Conservation (phyloP, 768 basidiomycete species). For the Scleroderma citrinum region DNA sequence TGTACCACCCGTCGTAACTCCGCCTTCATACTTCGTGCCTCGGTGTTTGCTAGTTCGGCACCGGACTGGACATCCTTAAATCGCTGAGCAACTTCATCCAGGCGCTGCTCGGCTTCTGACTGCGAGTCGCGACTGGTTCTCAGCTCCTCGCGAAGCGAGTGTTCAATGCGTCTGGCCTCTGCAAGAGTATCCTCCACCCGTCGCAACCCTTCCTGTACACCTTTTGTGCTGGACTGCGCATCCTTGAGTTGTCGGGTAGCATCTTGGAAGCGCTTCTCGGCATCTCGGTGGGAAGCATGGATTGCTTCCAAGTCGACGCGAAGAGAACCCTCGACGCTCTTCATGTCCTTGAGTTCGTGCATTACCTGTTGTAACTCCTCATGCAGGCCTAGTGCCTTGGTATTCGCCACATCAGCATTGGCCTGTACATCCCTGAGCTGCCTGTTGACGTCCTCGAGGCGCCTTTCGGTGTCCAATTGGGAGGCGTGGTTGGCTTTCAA, state of each 20-base stretch:
- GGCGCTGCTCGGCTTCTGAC: slow-evolving; percentile 57
- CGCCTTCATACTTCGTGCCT: too few species aligned
- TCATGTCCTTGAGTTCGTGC: too few species aligned
- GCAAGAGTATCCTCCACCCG: slow-evolving; percentile 67
- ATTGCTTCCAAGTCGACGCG: too few species aligned
- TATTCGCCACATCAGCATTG: too few species aligned
- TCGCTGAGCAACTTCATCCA: slow-evolving; percentile 14
- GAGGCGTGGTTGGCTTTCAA: slow-evolving; percentile 58
- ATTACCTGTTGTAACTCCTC: too few species aligned
- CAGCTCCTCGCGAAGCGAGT: slow-evolving; percentile 71
- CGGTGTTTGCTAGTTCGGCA: too few species aligned
- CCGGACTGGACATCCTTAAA: too few species aligned
- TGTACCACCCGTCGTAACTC: too few species aligned
- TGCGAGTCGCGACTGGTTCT: slow-evolving; percentile 62
- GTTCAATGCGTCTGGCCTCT: slow-evolving; percentile 62
- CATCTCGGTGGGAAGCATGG: too few species aligned
- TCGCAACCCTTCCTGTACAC: slow-evolving; percentile 68
- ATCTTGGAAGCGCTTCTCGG: slow-evolving; percentile 41
- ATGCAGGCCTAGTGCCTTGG: too few species aligned
- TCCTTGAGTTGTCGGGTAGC: slow-evolving; percentile 61
- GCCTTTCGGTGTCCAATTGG: slow-evolving; percentile 25
- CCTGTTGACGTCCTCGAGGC: not conserved
- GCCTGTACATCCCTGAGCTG: too few species aligned
- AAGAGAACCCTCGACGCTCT: too few species aligned
- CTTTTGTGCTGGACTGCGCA: slow-evolving; percentile 51